These are phyloP conservation scores for Tylopilus subfusipes DNA, from an alignment of 768 basidiomycete genomes.

Conservation along the genomic window DNA sequence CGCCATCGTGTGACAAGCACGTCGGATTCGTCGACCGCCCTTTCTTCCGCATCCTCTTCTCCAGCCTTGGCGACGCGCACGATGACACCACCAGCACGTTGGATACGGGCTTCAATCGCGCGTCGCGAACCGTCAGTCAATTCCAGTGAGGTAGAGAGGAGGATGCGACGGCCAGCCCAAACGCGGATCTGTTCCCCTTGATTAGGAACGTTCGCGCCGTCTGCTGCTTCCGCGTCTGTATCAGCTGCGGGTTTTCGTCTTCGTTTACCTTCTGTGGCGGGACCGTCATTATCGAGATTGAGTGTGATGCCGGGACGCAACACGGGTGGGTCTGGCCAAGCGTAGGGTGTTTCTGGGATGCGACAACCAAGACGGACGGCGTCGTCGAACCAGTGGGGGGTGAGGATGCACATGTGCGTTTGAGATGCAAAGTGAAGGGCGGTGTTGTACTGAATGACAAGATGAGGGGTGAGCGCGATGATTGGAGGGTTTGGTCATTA, in stretches of 20 bases:
- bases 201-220: conserved; percentile 6
- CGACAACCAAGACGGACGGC: conserved; percentile 54
- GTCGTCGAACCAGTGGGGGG: conserved; percentile 94
- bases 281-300: conserved; percentile 12
- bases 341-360: conserved; percentile 54
- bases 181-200: conserved; percentile 40
- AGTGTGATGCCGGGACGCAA: conserved; percentile 30
- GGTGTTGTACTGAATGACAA: conserved; percentile 40
- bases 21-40: conserved; percentile 52
- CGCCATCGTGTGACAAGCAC: conserved; percentile 70
- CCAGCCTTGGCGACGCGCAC: conserved; percentile 51
- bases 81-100: conserved; percentile 54
- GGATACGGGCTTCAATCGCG: conserved; percentile 59
- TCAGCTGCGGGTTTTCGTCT: conserved; percentile 27
- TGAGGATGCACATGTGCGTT: conserved; percentile 62
- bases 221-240: conserved; percentile 20
- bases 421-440: conserved; percentile 56
- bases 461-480: background rate
- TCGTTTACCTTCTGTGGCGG: conserved; percentile 17
- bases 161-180: conserved; percentile 57
- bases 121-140: conserved; percentile 45
- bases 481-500: background rate
- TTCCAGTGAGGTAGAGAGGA: conserved; percentile 60
- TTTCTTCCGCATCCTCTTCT: conserved; percentile 29
- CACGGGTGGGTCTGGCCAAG: conserved; percentile 71